Evolutionary conservation across 148 eudicot species (phyloP), one percentile per base, ranked within the genome.

Genomic region (Rhododendron kiyosumense): DNA sequence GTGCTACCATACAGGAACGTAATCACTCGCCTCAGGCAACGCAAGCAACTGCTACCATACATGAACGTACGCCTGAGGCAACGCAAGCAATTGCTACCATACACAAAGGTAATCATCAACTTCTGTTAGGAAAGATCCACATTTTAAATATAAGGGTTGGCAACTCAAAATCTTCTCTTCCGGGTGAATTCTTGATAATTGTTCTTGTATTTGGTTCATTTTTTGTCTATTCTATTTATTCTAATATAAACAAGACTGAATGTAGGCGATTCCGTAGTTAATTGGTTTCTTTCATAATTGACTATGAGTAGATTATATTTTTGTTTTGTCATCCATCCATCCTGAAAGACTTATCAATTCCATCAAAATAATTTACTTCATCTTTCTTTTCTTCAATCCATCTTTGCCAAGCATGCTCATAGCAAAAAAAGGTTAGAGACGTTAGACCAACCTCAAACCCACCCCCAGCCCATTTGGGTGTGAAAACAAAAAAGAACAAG

Each of bases 51-150:
- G 48, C 11, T 46, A 46, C 48, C 48, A 46, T 46, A 46, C 48
- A 46, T 46, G 48, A 46, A 46, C 48, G 48, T 46, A 7, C 49
- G 49, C 49, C 49, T 7, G 49, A 46, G 49, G 49, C 49, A 7
- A 46, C 2, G 12, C 49, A 46, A 46, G 9, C 49, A 46, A 46
- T 12, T 46, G 49, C 49, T 46, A 9, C 49, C 49, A 46, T 9
- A 46, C 49, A n/a, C 30, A 3, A 86, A 90, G 93, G 97, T 93
- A 94, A 87, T 65, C 26, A 78, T 76, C 41, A 54, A 59, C 49
- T 84, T 81, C 54, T 13, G 69, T 83, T 83, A n/a, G 46, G 59
- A 82, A 36, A 63, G 8, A 41, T 85, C 14, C 26, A 12, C 5
- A 26, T 69, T 14, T 46, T 54, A 26, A 45, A 13, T 30, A n/a